Evolutionary conservation across 345 rosid species (phyloP).

Genomic region (Sisymbrium irio): DNA sequence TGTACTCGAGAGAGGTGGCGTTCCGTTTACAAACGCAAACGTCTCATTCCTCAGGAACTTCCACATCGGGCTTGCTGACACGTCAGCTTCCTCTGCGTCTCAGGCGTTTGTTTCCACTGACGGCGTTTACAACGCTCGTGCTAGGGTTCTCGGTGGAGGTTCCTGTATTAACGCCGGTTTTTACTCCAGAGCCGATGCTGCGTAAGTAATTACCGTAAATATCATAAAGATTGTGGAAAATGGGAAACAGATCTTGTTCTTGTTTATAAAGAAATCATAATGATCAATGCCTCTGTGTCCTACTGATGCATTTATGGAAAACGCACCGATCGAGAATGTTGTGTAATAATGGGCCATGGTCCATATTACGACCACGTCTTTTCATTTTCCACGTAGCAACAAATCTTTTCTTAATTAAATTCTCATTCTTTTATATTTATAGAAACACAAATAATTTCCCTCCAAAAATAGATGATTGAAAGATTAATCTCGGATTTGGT

Average conservation of each 20-base stretch:
- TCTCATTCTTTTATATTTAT: too few relatives aligned
- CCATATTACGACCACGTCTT: not conserved
- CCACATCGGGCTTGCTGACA: constrained; percentile 76
- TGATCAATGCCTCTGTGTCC: constrained; percentile 4
- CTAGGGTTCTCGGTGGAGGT: constrained; percentile 92
- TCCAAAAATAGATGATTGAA: not conserved
- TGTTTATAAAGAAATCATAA: not conserved
- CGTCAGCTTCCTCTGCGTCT: constrained; percentile 76
- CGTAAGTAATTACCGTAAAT: constrained; percentile 39
- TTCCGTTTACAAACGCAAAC: constrained; percentile 85
- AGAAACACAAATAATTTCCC: not conserved
- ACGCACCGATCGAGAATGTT: constrained; percentile 32
- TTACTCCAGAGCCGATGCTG: constrained; percentile 70
- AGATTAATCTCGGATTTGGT: constrained; percentile 1
- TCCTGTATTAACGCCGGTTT: constrained; percentile 93
- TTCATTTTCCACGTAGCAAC: not conserved
- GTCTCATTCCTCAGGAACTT: constrained; percentile 78
- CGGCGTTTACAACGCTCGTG: constrained; percentile 88
- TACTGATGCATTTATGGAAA: constrained; percentile 21
- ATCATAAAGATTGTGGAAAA: not conserved
- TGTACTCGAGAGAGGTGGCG: constrained; percentile 91
- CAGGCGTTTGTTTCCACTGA: constrained; percentile 84
- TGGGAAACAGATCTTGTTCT: not conserved
- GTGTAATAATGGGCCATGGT: constrained; percentile 14
- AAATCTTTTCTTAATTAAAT: not conserved